phyloP scores from a whole-genome alignment of 139 green algal genomes.

The Chlorella sorokiniana region DNA sequence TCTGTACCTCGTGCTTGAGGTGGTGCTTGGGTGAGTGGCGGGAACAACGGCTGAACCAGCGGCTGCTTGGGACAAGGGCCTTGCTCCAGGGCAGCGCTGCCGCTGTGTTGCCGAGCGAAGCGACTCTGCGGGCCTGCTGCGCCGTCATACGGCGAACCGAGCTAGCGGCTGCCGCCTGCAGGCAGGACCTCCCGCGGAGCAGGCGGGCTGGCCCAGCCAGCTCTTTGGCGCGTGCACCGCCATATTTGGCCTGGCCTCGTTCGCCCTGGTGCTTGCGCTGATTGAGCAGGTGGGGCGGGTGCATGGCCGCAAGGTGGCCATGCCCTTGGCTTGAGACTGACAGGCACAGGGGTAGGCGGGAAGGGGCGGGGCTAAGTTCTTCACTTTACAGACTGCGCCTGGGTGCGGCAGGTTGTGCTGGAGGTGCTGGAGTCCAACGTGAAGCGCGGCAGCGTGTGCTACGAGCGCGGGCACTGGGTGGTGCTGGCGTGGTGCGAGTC shows the following conservation, averaged over 20 bases:
- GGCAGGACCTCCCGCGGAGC: constrained; percentile 20
- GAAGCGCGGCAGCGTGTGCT: background rate
- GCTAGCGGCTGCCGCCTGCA: background rate
- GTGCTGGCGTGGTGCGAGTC: constrained; percentile 31
- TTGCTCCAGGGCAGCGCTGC: background rate
- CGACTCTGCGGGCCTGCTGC: background rate
- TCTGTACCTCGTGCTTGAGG: background rate
- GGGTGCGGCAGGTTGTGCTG: constrained; percentile 42
- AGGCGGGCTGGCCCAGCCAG: constrained; percentile 28
- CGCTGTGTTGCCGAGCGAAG: background rate
- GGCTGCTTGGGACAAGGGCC: too few species aligned
- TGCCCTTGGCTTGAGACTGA: background rate
- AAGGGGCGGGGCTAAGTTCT: background rate
- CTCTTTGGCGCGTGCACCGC: constrained; percentile 50
- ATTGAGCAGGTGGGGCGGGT: constrained; percentile 51
- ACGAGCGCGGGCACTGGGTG: constrained; percentile 12
- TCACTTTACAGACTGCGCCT: background rate
- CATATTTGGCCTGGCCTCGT: constrained; percentile 53
- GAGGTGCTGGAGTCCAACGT: constrained; percentile 59
- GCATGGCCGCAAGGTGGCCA: background rate
- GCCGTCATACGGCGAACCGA: background rate
- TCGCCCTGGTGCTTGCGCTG: constrained; percentile 73
- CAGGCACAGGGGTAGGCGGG: background rate
- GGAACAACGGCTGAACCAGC: background rate
- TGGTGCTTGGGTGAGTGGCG: constrained; percentile 9